Evolutionary conservation across 306 rosid genomes (phyloP).

Genomic region (Lotus japonicus): DNA sequence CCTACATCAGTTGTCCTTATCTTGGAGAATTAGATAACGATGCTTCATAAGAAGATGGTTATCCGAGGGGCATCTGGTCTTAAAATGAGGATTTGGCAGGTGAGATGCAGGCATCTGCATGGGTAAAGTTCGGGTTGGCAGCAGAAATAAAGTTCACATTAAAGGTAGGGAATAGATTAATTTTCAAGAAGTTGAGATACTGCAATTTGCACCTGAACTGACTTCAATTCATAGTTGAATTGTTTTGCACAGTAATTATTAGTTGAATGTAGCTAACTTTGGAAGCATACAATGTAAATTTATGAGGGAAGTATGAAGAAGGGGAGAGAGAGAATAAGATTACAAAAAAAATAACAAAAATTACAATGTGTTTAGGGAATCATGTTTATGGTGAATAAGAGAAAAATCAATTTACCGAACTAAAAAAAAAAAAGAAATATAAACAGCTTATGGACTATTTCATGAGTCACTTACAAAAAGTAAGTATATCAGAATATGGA

Average conservation of each 20-base stretch:
- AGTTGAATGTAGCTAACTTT: not conserved
- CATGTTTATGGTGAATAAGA: not conserved
- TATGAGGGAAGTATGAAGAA: not conserved
- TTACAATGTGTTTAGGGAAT: not conserved
- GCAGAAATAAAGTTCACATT: not conserved
- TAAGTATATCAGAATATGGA: not conserved
- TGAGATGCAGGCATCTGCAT: not conserved
- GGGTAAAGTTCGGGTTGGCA: not conserved
- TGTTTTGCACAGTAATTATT: not conserved
- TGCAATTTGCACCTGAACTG: not conserved
- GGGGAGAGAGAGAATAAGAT: not conserved
- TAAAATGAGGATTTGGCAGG: not conserved
- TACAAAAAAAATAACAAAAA: not conserved
- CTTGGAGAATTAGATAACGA: not conserved
- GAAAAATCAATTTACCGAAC: not conserved
- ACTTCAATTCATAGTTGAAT: constrained; percentile 2
- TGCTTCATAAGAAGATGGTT: not conserved
- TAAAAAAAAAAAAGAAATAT: not conserved
- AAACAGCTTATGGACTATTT: not conserved
- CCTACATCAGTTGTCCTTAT: not conserved
- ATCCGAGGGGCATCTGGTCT: not conserved
- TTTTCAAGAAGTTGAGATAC: not conserved
- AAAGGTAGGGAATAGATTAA: not conserved
- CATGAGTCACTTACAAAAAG: not conserved
- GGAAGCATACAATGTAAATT: not conserved